These are phyloP conservation scores for Blastocystis sp. DNA, from an alignment of 352 stramenopile species.

Conservation along the genomic window DNA sequence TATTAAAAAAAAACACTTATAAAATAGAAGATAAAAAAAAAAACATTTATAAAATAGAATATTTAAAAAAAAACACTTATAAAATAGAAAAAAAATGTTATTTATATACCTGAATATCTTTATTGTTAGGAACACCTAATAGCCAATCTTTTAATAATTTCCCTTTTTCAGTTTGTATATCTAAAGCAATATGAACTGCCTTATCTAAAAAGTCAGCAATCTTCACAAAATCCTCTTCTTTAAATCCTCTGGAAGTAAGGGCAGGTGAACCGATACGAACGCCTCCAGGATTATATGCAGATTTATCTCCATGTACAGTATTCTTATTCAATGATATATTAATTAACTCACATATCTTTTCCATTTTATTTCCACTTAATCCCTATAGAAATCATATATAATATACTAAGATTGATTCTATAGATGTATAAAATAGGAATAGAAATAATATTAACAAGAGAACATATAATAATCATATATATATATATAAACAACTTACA, in stretches of 20 bases:
- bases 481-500: too few relatives aligned
- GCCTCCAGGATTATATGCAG: constrained; percentile 73
- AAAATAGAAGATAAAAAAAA: too few relatives aligned
- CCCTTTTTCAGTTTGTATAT: constrained; percentile 59
- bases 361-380: constrained; percentile 88
- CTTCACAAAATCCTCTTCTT: constrained; percentile 78
- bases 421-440: too few relatives aligned
- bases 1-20: too few relatives aligned
- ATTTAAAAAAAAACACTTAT: too few relatives aligned
- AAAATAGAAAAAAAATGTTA: too few relatives aligned
- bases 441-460: too few relatives aligned
- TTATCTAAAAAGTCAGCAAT: constrained; percentile 81
- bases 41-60: too few relatives aligned
- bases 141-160: constrained; percentile 41
- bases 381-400: too few relatives aligned
- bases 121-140: constrained; percentile 55
- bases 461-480: too few relatives aligned
- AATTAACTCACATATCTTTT: constrained; percentile 86
- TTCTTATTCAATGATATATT: constrained; percentile 99
- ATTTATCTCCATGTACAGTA: constrained; percentile 79
- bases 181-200: constrained; percentile 70
- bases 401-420: too few relatives aligned
- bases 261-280: constrained; percentile 81
- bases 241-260: constrained; percentile 82
- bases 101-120: too few relatives aligned